Conservation (phyloP, 208 protist genomes). For the Trypanosoma theileri region DNA sequence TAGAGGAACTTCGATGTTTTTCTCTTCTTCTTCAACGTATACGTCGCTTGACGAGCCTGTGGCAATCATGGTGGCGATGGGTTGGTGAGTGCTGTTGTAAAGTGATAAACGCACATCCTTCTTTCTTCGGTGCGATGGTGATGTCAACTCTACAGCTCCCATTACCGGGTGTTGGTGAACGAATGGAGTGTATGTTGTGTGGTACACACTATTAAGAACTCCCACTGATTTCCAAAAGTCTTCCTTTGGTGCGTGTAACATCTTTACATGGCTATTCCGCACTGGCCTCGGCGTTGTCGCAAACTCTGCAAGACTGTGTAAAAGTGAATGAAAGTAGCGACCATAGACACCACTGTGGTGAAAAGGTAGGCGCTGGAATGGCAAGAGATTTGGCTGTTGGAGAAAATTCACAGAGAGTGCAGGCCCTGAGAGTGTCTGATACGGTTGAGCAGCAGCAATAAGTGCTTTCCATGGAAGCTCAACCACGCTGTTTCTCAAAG, state of each 20-base stretch:
- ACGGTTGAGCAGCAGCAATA: conserved; percentile 75
- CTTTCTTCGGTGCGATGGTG: conserved; percentile 48
- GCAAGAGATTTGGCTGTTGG: conserved; percentile 50
- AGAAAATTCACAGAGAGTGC: conserved; percentile 72
- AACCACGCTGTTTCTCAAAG: conserved; percentile 32
- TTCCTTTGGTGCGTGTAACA: conserved; percentile 48
- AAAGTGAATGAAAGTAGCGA: conserved; percentile 76
- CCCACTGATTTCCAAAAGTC: conserved; percentile 77
- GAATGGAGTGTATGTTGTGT: conserved; percentile 38
- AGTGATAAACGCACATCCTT: conserved; percentile 75
- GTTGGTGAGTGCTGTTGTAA: conserved; percentile 45
- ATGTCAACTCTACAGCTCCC: conserved; percentile 72
- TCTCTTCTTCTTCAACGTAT: neutral
- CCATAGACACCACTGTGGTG: conserved; percentile 35
- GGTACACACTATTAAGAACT: conserved; percentile 71
- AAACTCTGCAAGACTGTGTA: conserved; percentile 81
- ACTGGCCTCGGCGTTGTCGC: conserved; percentile 61
- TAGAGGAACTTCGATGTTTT: neutral
- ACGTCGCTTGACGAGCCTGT: conserved; percentile 37
- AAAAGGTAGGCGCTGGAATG: conserved; percentile 68
- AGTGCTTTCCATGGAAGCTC: conserved; percentile 57
- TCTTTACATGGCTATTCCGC: conserved; percentile 42
- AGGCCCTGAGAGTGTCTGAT: conserved; percentile 77
- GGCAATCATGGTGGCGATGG: conserved; percentile 64
- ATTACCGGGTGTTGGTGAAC: conserved; percentile 43